Conservation (phyloP, 306 rosid genomes). For the Delonix regia region DNA sequence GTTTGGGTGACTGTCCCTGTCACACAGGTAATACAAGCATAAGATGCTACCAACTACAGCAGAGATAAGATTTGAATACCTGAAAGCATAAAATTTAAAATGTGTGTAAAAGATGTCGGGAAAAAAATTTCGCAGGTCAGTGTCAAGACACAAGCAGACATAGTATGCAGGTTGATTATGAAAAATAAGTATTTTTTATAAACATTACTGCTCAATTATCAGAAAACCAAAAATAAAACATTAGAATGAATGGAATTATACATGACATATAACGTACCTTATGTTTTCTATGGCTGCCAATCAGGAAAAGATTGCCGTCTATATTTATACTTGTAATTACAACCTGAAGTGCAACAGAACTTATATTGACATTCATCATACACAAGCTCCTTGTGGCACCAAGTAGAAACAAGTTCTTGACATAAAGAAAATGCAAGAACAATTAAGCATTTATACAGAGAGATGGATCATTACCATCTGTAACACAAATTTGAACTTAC, state of each 20-base stretch:
- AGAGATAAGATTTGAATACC: slow-evolving; percentile 1
- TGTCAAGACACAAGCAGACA: neutral
- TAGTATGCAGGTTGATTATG: neutral
- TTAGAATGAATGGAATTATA: neutral
- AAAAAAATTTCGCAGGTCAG: neutral
- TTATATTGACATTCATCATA: neutral
- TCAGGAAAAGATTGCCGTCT: slow-evolving; percentile 44
- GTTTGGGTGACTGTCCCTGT: slow-evolving; percentile 65
- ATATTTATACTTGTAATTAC: slow-evolving; percentile 74
- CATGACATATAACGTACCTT: slow-evolving; percentile 43
- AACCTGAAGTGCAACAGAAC: slow-evolving; percentile 51
- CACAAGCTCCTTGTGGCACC: neutral
- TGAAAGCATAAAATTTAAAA: neutral
- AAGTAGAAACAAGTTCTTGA: slow-evolving; percentile 9
- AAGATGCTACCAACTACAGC: slow-evolving; percentile 11
- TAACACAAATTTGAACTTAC: slow-evolving; percentile 12
- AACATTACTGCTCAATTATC: neutral
- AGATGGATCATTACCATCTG: neutral
- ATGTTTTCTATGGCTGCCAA: slow-evolving; percentile 40
- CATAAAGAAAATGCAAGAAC: neutral
- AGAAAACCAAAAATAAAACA: slow-evolving; percentile 11
- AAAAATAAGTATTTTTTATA: neutral
- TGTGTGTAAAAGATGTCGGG: neutral
- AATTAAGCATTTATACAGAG: slow-evolving; percentile 1
- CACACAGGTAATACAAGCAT: slow-evolving; percentile 29